Base-by-base conservation (phyloP, 2,329 filamentous ascomycete species). In the Penicillium sp. region DNA sequence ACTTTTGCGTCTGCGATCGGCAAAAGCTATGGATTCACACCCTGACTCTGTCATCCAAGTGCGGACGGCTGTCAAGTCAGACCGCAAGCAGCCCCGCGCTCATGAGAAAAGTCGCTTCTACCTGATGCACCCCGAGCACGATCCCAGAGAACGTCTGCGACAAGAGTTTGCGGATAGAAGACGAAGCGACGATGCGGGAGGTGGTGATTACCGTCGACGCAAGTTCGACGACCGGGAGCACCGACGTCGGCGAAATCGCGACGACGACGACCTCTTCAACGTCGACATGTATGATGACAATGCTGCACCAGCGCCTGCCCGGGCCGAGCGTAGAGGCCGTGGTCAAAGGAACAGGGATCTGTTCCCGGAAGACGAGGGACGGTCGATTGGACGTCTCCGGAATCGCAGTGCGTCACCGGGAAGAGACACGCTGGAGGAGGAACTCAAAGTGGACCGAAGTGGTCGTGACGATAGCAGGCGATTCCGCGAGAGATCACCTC, bases 41-140 rank as follows among this genome's bases (percentile, higher is more conserved):
- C 85, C 89, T 3, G 83, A 90, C 28, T 77, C 81, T 35, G 77
- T 78, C 22, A 75, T 99, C 3, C 80, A 83, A 50, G 77, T 96
- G 35, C 83, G 93, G 41, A 79, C 88, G 53, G 86, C 91, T 0
- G 80, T 90, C 5, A 76, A 79, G 22, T 78, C 82, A 18, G 93
- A 99, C 72, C 86, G 79, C 65, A 99, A 99, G 72, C 80, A 83
- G 61, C 80, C 77, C 36, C 86, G 88, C 34, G 92, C 93, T 1
- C 82, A 89, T 10, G 80, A 86, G 42, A 80, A 87, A 53, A 97
- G 92, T 71, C 81, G 89, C 11, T 97, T 95, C 74, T 99, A 99
- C 67, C 82, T 96, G 30, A 80, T 93, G 62, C 88, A 97, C 61
- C 92, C 92, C 1, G 88, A 95, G 60, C 83, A 90, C 65, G 91